Evolutionary conservation across 108 stramenopile species (phyloP).

Genomic region (Skeletonema tropicum): DNA sequence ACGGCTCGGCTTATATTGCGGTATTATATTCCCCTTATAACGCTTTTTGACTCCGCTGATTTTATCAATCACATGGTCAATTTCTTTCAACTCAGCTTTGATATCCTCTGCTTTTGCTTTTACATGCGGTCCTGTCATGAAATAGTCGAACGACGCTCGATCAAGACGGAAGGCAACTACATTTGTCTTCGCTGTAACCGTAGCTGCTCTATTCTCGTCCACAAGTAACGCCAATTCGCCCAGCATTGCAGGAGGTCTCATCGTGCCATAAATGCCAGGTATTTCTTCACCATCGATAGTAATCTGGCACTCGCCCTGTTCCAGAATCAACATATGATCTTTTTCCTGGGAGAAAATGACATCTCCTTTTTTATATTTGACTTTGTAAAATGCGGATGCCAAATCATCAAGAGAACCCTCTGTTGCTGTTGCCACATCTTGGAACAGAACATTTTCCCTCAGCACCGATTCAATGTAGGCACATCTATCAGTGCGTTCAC

Average conservation of each 20-base stretch:
- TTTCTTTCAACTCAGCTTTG: not conserved
- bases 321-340: constrained; percentile 29
- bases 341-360: constrained; percentile 23
- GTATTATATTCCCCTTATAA: constrained; percentile 30
- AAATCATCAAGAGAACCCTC: not conserved
- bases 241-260: constrained; percentile 16
- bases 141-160: not conserved
- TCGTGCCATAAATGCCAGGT: constrained; percentile 36
- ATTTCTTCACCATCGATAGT: constrained; percentile 33
- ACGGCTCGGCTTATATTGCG: constrained; percentile 22
- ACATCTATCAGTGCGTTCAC: not conserved
- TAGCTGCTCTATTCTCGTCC: constrained; percentile 22
- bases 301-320: constrained; percentile 27
- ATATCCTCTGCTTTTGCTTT: not conserved
- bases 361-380: not conserved
- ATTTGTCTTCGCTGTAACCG: constrained; percentile 5
- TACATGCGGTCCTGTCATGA: not conserved
- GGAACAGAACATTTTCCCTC: not conserved
- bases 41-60: constrained; percentile 16
- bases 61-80: constrained; percentile 41
- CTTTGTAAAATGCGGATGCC: constrained; percentile 26
- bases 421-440: not conserved
- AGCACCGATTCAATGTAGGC: not conserved
- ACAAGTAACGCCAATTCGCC: constrained; percentile 38
- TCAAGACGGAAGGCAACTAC: not conserved